Evolutionary conservation across 371 early-diverging fungal genomes (phyloP), one percentile per base, ranked within the genome.

Genomic region (Syncephalastrum contaminatum): DNA sequence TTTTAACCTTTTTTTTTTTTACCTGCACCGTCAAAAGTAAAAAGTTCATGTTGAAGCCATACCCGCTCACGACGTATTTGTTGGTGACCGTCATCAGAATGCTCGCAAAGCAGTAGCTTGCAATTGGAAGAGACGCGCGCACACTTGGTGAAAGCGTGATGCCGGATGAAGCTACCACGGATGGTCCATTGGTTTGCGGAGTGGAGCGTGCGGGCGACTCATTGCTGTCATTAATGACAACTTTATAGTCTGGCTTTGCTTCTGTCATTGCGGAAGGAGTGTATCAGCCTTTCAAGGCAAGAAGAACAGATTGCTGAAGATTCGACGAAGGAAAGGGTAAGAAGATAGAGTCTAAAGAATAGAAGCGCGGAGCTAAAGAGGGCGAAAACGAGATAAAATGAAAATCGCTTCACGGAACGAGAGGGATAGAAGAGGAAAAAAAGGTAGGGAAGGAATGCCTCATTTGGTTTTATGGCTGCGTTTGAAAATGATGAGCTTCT

Each of bases 11-110:
- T 30, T 2, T 30, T 10, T 30, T 30, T 30, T 10, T 57, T 73
- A 87, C 91, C 86, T 97, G 97, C 52, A 94, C 78, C 4, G 90
- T 84, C 18, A 96, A 86, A 49, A 98, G 75, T 18, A 98, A 74
- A 75, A 96, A 96, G 69, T 90, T 90, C 90, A 97, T 89, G 51
- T 90, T 82, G 69, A 93, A 93, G 55, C 88, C 82, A 68, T 89
- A 85, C 60, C 84, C 84, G 43, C 93, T 92, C 43, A 98, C 86
- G 16, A 97, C 95, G 58, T 88, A 83, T 77, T 97, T 98, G 83
- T 98, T 98, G 55, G 94, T 93, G 42, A 97, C 87, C 4, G 98
- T 98, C 97, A 98, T 96, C 55, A 93, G 73, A 57, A 97, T 96
- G 54, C 94, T 93, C 21, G 96, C 86, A 46, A 76, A 67, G 77